These are phyloP conservation scores for Euptelea pleiosperma DNA, from an alignment of 164 flowering plant species.

Conservation along the genomic window DNA sequence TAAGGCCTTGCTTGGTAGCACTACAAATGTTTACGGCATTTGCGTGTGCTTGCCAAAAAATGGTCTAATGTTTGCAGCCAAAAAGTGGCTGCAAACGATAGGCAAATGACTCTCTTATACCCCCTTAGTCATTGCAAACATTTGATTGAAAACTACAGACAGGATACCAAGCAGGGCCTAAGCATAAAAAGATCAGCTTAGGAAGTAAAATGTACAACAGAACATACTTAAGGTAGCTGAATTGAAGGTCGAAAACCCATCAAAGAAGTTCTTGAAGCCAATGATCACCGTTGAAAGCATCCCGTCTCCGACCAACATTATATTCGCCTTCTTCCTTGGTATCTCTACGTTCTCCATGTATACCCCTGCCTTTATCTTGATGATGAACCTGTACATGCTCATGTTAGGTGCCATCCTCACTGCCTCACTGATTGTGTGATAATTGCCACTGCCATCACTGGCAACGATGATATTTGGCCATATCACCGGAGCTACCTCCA, in stretches of 20 bases:
- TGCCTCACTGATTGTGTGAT: slow-evolving; percentile 33
- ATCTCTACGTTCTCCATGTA: slow-evolving; percentile 51
- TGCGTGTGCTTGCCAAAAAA: too few relatives aligned
- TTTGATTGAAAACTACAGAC: too few relatives aligned
- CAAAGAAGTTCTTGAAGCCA: slow-evolving; percentile 34
- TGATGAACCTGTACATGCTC: slow-evolving; percentile 32
- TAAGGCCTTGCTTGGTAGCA: too few relatives aligned
- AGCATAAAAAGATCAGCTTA: too few relatives aligned
- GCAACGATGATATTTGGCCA: slow-evolving; percentile 35
- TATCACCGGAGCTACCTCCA: slow-evolving; percentile 8
- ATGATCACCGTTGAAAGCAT: slow-evolving; percentile 41
- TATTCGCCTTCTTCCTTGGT: slow-evolving; percentile 34
- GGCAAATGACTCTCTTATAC: too few relatives aligned
- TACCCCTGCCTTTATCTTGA: slow-evolving; percentile 50
- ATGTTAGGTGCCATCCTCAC: slow-evolving; percentile 37
- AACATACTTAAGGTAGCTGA: slow-evolving; percentile 58
- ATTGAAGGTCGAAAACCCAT: slow-evolving; percentile 49
- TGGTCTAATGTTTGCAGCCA: too few relatives aligned
- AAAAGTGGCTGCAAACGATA: too few relatives aligned
- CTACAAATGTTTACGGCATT: too few relatives aligned
- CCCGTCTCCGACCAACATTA: slow-evolving; percentile 61
- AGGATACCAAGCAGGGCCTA: too few relatives aligned
- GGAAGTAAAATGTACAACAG: background rate
- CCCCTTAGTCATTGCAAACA: too few relatives aligned
- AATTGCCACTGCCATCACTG: slow-evolving; percentile 41